Evolutionary conservation across 345 rosid species (phyloP), one percentile per base, ranked within the genome.

Genomic region (Eucalyptus cloeziana): DNA sequence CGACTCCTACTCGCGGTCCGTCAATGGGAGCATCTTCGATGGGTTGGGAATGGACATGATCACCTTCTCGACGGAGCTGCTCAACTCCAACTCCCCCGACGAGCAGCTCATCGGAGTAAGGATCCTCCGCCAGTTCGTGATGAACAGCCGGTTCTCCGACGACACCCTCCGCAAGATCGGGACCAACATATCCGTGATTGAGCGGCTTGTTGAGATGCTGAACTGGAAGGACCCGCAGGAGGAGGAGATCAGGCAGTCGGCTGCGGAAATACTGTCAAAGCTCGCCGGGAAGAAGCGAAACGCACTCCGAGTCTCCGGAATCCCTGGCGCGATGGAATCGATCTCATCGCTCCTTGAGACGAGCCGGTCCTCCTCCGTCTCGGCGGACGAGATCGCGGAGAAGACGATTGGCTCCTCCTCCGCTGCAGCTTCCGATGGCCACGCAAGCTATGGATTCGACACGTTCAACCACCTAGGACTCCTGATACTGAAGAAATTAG

Each of bases 271-370:
- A 85, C 90, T 97, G 56, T 93, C 98, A 17, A 95, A 93, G 88
- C 91, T 97, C 8, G 97, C 97, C 1, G 94, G 98, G 7, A 96
- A 93, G 91, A 97, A 95, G 90, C 99, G 96, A 54, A 96, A 96
- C 90, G 93, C 97, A 14, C 92, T 97, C 3, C 92, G 99, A 30
- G 97, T 97, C 15, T 94, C 99, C 0, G 98, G 97, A 86, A 96
- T 96, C 87, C 94, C 98, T 22, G 99, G 99, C 1, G 97, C 99
- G 21, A 93, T 97, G 97, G 98, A 97, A 90, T 97, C 99, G 13
- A 96, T 97, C 87, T 96, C 99, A 51, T 96, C 99, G 47, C 94
- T 97, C 50, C 95, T 97, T 50, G 96, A 96, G 90, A 94, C 88
- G 30, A 93, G 89, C 17, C 91, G 99, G 90, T 87, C 87, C 88